Evolutionary conservation across 2,329 filamentous ascomycete genomes (phyloP), one percentile per base, ranked within the genome.

Genomic region (Epichloe gansuensis): DNA sequence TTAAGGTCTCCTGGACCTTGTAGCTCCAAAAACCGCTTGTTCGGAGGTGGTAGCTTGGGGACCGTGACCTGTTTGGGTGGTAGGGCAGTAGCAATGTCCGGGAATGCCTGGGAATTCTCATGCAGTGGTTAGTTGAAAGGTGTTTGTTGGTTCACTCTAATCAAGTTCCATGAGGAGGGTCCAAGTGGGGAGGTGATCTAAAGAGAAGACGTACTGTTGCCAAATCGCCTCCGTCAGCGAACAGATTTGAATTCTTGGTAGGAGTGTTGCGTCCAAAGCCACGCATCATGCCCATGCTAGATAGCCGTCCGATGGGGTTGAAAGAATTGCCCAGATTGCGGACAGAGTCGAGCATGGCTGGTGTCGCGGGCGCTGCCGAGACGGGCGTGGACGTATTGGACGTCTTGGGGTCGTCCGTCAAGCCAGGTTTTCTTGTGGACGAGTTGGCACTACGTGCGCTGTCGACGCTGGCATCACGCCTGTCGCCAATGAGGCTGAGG

Each of bases 231-330:
- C 76, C 78, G 48, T 82, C 77, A 4, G 67, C 62, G 15, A 66
- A 58, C 46, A 68, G 57, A 69, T 63, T n/a, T 65, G 61, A 45
- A 61, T 75, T 63, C 53, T 65, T 66, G 12, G 65, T 66, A 8
- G 72, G 21, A 72, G 67, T 23, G 72, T 68, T 68, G 50, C 85
- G 74, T 1, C 88, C 86, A 60, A 95, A 91, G 1, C 83, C 83
- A 52, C 86, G 81, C 59, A 94, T 85, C 63, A 83, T 78, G 52
- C 79, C 78, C 64, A 93, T 89, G 37, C 82, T 73, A 1, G 85
- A 82, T 50, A 95, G 79, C 50, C 88, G 81, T 45, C 83, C 88
- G 65, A 95, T 83, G 3, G 89, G 89, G 61, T 95, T 95, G 37
- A 95, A 73, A 1, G 85, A 84, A 65, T 79, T 93, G 39, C 88